These are phyloP conservation scores for Agaricus subrufescens DNA, from an alignment of 768 basidiomycete species.

Conservation along the genomic window DNA sequence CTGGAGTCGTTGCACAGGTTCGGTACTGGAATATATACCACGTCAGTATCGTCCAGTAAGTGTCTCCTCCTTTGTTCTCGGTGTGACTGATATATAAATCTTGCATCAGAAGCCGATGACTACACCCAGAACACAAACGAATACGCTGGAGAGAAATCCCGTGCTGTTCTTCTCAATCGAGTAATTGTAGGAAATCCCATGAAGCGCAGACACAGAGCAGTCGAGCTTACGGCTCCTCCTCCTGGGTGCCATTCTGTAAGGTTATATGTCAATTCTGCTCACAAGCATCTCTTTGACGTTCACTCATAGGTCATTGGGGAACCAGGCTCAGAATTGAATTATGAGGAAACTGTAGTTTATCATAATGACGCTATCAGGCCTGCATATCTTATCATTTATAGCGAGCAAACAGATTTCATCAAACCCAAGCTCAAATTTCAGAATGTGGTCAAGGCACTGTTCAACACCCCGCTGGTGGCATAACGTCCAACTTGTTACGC, in stretches of 20 bases:
- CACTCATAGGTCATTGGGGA: conserved; percentile 47
- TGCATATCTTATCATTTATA: conserved; percentile 63
- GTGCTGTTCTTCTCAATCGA: conserved; percentile 52
- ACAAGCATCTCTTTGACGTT: not conserved
- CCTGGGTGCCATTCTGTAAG: conserved; percentile 57
- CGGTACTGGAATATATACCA: conserved; percentile 67
- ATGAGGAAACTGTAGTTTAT: conserved; percentile 68
- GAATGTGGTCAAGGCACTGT: conserved; percentile 32
- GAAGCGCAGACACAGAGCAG: conserved; percentile 44
- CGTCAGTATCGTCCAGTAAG: conserved; percentile 62
- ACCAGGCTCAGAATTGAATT: conserved; percentile 63
- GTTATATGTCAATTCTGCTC: not conserved
- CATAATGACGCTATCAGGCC: conserved; percentile 63
- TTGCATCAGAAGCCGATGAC: conserved; percentile 56
- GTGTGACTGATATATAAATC: conserved; percentile 2
- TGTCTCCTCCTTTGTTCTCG: not conserved
- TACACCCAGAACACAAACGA: conserved; percentile 43
- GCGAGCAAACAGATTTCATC: conserved; percentile 20
- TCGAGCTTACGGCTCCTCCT: conserved; percentile 45
- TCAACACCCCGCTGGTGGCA: conserved; percentile 43
- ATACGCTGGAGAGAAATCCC: conserved; percentile 28
- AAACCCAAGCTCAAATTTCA: conserved; percentile 26
- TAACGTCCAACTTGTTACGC: conserved; percentile 16
- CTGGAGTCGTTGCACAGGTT: conserved; percentile 34
- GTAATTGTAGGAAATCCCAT: conserved; percentile 61